phyloP scores from a whole-genome alignment of 768 basidiomycete genomes.

The Gymnopilus dilepis region DNA sequence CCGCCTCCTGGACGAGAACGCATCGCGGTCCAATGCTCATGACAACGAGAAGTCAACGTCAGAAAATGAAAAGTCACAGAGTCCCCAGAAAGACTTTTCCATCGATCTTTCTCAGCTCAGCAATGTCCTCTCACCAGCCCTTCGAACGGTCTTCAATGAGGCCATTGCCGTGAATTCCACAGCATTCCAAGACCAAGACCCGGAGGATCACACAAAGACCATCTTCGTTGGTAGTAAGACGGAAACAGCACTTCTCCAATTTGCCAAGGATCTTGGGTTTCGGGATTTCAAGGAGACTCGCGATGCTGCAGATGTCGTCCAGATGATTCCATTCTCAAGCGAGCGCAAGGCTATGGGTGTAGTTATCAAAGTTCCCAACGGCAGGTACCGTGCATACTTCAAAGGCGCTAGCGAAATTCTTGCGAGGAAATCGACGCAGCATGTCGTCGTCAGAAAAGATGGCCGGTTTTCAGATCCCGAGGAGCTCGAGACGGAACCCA shows the following conservation, averaged over 20 bases:
- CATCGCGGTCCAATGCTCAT: conserved; percentile 71
- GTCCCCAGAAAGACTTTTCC: conserved; percentile 77
- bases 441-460: conserved; percentile 69
- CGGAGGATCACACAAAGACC: neutral
- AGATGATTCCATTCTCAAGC: conserved; percentile 94
- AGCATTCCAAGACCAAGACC: conserved; percentile 78
- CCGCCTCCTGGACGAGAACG: conserved; percentile 72
- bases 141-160: conserved; percentile 76
- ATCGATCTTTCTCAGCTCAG: conserved; percentile 81
- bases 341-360: conserved; percentile 96
- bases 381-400: conserved; percentile 71
- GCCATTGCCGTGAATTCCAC: conserved; percentile 93
- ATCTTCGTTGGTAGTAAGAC: conserved; percentile 94
- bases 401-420: conserved; percentile 97
- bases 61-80: conserved; percentile 37
- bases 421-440: conserved; percentile 71
- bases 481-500: conserved; percentile 59
- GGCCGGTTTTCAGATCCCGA: conserved; percentile 27
- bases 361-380: conserved; percentile 66
- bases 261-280: conserved; percentile 86
- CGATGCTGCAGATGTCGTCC: conserved; percentile 64
- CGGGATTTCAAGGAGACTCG: conserved; percentile 69
- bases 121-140: conserved; percentile 59
- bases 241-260: conserved; percentile 87
- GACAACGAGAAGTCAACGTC: conserved; percentile 44